A percentile compares a stretch with the other conserved stretches of the same genome.
These are phyloP conservation scores for Raffaelea ambrosiae DNA, from an alignment of 2,329 filamentous ascomycete genomes.

Conservation along the genomic window DNA sequence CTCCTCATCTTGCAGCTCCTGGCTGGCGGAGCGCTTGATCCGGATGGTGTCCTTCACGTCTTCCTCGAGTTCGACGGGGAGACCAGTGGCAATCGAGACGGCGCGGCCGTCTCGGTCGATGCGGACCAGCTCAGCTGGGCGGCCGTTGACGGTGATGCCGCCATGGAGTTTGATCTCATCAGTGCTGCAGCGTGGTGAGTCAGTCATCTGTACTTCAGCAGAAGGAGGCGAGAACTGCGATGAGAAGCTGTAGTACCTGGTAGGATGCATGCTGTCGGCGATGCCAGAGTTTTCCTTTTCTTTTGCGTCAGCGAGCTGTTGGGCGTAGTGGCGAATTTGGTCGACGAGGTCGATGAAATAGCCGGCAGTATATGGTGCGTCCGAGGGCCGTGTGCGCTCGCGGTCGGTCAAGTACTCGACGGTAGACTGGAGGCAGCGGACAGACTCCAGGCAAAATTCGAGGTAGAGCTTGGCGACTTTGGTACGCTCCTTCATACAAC, in stretches of 20 bases:
- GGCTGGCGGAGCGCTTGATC: slow-evolving; percentile 58
- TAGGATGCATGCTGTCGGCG: slow-evolving; percentile 48
- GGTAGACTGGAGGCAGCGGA: slow-evolving; percentile 82
- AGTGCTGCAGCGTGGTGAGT: slow-evolving; percentile 20
- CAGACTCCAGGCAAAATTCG: slow-evolving; percentile 82
- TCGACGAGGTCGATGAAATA: slow-evolving; percentile 96
- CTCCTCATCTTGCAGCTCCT: slow-evolving; percentile 70
- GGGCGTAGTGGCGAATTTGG: slow-evolving; percentile 84
- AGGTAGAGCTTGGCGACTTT: slow-evolving; percentile 65
- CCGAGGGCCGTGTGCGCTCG: slow-evolving; percentile 75
- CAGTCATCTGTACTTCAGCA: no score
- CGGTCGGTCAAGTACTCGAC: slow-evolving; percentile 78
- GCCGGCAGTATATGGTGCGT: slow-evolving; percentile 87
- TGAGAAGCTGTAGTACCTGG: slow-evolving; percentile 43
- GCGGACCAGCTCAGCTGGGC: slow-evolving; percentile 75
- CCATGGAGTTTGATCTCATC: slow-evolving; percentile 76
- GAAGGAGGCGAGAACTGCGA: background rate
- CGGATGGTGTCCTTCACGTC: slow-evolving; percentile 38
- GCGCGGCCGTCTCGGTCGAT: slow-evolving; percentile 71
- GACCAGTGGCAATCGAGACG: slow-evolving; percentile 66
- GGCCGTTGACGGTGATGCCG: slow-evolving; percentile 72
- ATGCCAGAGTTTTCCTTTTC: slow-evolving; percentile 47
- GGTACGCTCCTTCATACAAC: slow-evolving; percentile 65
- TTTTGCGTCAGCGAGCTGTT: slow-evolving; percentile 69
- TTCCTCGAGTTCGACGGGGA: slow-evolving; percentile 50